phyloP scores from a whole-genome alignment of 306 rosid genomes.

The Trifolium pratense region DNA sequence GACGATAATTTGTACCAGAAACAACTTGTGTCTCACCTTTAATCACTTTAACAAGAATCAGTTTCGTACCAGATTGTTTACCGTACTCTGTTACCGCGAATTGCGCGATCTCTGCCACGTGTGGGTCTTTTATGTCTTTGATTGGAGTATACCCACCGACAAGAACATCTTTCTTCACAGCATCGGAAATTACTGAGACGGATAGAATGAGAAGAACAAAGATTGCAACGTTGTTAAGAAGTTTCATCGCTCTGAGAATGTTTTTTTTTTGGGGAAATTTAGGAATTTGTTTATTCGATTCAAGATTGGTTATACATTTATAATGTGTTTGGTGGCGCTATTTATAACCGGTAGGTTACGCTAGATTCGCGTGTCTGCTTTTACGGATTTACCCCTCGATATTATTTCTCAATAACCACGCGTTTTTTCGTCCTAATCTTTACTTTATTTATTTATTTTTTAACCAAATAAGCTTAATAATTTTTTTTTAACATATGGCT shows the following conservation, averaged over 20 bases:
- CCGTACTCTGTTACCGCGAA: constrained; percentile 59
- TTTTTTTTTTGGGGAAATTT: too few species aligned
- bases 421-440: too few species aligned
- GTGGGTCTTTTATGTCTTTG: constrained; percentile 42
- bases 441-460: too few species aligned
- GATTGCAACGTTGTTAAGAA: not conserved
- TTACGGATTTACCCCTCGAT: not conserved
- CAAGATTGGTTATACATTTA: not conserved
- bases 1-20: constrained; percentile 54
- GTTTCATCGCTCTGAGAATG: constrained; percentile 38
- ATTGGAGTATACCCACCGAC: constrained; percentile 55
- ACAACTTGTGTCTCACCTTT: constrained; percentile 60
- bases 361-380: not conserved
- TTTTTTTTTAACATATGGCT: too few species aligned
- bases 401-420: too few species aligned
- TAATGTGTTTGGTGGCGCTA: not conserved
- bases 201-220: constrained; percentile 35
- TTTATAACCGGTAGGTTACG: not conserved
- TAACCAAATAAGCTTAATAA: too few species aligned
- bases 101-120: constrained; percentile 58
- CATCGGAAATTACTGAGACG: not conserved
- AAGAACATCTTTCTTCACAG: not conserved
- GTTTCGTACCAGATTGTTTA: constrained; percentile 32
- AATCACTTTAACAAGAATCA: constrained; percentile 42
- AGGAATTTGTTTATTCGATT: not conserved